Evolutionary conservation across 139 green algal species (phyloP).

Genomic region (Spirogloea muscicola): DNA sequence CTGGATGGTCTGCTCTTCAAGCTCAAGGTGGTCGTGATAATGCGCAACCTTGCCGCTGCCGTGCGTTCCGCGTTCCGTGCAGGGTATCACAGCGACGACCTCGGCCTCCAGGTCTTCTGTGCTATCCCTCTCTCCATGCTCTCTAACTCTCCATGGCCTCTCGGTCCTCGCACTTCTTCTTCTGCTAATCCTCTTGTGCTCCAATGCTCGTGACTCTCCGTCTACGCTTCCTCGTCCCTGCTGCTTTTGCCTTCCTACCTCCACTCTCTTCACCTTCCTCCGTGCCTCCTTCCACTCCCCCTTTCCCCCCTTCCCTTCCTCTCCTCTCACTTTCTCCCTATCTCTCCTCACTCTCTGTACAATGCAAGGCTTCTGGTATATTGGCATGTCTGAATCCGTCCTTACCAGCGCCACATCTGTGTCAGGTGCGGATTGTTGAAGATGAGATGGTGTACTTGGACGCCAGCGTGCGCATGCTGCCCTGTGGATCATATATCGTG

Average conservation of each 20-base stretch:
- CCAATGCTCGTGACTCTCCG: no score
- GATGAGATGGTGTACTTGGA: conserved; percentile 26
- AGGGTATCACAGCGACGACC: not conserved
- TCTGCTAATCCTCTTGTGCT: no score
- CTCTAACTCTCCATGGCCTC: no score
- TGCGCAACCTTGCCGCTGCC: not conserved
- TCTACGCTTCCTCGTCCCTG: no score
- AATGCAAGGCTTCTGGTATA: no score
- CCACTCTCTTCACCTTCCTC: no score
- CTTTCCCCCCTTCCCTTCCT: not conserved
- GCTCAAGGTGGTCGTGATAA: conserved; percentile 10
- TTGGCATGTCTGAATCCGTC: no score
- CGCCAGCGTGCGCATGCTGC: conserved; percentile 22
- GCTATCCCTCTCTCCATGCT: no score
- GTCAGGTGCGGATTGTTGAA: conserved; percentile 29
- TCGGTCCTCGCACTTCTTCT: no score
- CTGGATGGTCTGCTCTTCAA: conserved; percentile 4
- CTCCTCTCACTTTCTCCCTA: not conserved
- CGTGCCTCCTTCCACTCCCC: not conserved
- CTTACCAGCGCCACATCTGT: not conserved
- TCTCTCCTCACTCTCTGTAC: no score
- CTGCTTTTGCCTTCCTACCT: no score
- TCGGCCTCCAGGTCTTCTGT: conserved; percentile 10
- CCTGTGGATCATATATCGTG: conserved; percentile 15
- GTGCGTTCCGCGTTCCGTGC: not conserved